phyloP scores from a whole-genome alignment of 768 basidiomycete genomes.

The Boletus eberwhitei region DNA sequence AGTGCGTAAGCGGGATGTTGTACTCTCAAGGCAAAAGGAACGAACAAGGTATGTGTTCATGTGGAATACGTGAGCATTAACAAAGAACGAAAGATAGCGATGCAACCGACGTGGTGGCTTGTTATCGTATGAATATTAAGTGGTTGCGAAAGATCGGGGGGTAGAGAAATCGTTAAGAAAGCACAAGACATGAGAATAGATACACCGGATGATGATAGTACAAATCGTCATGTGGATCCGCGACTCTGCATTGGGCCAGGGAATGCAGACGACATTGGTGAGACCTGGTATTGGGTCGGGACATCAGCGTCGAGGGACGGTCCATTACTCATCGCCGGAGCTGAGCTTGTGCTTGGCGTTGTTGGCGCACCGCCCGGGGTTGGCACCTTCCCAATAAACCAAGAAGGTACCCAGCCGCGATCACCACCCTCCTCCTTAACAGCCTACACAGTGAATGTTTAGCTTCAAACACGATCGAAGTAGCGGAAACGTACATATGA shows the following conservation, averaged over 20 bases:
- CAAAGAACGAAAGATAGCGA: constrained; percentile 26
- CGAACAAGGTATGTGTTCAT: constrained; percentile 12
- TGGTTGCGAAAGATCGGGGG: constrained; percentile 18
- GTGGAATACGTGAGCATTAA: constrained; percentile 27
- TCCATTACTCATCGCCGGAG: constrained; percentile 28
- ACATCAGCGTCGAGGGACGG: constrained; percentile 38
- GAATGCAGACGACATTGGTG: constrained; percentile 84
- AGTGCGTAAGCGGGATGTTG: constrained; percentile 17
- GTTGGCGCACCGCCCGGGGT: constrained; percentile 40
- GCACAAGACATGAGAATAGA: constrained; percentile 19
- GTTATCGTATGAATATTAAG: constrained; percentile 22
- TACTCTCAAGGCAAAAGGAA: constrained; percentile 10
- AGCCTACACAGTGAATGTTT: constrained; percentile 48
- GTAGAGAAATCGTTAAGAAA: constrained; percentile 15
- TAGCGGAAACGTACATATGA: constrained; percentile 62
- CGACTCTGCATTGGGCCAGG: constrained; percentile 38
- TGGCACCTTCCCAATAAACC: constrained; percentile 91
- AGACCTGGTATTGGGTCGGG: constrained; percentile 48
- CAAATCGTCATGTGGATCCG: constrained; percentile 18
- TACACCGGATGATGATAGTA: constrained; percentile 15
- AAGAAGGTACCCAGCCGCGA: constrained; percentile 96
- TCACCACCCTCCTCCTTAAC: constrained; percentile 93
- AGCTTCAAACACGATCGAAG: background rate
- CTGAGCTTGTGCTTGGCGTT: constrained; percentile 49
- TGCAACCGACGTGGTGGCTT: constrained; percentile 15